Evolutionary conservation across 768 basidiomycete genomes (phyloP), one percentile per base, ranked within the genome.

Genomic region (Tylopilus plumbeoviolaceoides): DNA sequence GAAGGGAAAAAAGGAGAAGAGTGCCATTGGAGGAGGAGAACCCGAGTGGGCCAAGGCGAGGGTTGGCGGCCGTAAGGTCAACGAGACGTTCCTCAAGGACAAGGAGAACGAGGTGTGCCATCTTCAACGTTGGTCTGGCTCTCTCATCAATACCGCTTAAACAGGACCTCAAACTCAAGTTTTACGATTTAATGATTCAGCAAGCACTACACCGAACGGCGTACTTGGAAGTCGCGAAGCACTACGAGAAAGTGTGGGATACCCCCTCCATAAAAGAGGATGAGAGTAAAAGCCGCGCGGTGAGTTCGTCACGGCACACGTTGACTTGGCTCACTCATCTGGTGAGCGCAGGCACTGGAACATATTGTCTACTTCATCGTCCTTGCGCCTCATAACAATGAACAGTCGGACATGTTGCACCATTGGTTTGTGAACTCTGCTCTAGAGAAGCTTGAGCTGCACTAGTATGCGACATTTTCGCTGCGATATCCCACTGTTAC

Each of bases 231-330:
- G 92, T 90, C 7, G 93, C 93, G 36, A 95, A 95, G 67, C 85
- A 95, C 63, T 98, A 94, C 67, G 80, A 95, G 73, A 94, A 94
- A 66, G 88, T 99, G 38, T 98, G 94, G 91, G 94, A 97, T 66
- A 98, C 95, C 14, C 91, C 94, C 7, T 86, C 91, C 43, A 87
- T 99, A 72, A 92, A 93, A 71, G 83, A 84, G 40, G 94, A 97
- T 58, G 81, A 78, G 38, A 78, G 76, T 62, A 87, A 90, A 57
- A 85, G 84, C 38, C 81, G 80, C 61, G 74, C 80, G 42, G 89
- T 89, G 66, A 50, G 86, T 64, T 27, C 20, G 9, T 42, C 23
- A 17, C 42, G 11, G 11, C 38, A 28, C 25, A 14, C 43, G n/a
- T 46, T 14, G 3, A 27, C 28, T 28, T 30, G 54, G 31, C 33